Base-by-base conservation (phyloP, 2,329 filamentous ascomycete genomes). In the Intubia oerlemansii region DNA sequence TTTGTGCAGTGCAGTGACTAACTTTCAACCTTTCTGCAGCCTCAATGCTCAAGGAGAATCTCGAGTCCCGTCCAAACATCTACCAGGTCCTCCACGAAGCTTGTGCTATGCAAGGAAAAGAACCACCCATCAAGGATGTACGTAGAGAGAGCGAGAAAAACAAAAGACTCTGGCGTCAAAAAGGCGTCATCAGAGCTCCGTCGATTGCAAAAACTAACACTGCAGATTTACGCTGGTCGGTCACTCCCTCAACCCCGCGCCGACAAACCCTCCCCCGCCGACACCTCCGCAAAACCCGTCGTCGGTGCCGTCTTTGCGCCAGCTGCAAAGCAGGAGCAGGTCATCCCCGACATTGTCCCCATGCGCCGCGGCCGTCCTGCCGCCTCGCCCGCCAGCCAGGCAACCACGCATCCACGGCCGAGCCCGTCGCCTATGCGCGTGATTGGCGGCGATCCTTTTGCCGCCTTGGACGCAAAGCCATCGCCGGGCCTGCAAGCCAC, bases 11-110 rank as follows among this genome's bases (percentile, higher is more conserved):
- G 7, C 5, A 3, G 4, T 28, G 19, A 17, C n/a, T n/a, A 7
- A 9, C 7, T 4, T 4, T 9, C 18, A 5, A 12, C 28, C n/a
- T n/a, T n/a, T n/a, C n/a, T n/a, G n/a, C 39, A 85, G 82, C 73
- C 10, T 85, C 71, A 30, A 95, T 93, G 88, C 56, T 98, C 43
- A 73, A 69, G 42, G 88, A 95, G 48, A 71, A 76, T 40, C 80
- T 81, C 29, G 62, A 70, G 34, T 47, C 54, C 28, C 66, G 88
- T 37, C 88, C 88, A 4, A 95, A 85, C 44, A 91, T 98, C 36
- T 98, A 92, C 45, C 77, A 93, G 49, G 81, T 91, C 4, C 57
- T 98, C 18, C 68, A 71, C 36, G 84, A 95, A 52, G 69, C 75
- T 17, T 93, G 84, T 49, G 57, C 65, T 20, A 90, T 98, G 80